Conservation (phyloP, 2,329 filamentous ascomycete genomes). For the Fusarium fujikuroi region DNA sequence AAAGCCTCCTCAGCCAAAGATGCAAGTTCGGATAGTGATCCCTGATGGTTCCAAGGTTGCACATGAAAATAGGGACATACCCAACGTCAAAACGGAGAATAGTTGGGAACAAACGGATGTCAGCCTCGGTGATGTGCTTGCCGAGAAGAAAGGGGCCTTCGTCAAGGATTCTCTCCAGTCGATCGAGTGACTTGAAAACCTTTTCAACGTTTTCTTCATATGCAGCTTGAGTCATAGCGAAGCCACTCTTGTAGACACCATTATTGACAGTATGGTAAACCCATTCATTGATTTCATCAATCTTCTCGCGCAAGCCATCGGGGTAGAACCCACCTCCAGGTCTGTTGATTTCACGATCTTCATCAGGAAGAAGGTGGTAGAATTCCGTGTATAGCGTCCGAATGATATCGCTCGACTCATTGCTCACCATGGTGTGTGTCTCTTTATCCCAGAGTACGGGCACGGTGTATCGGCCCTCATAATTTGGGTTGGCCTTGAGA, state of each 20-base stretch:
- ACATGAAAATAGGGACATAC: constrained; percentile 74
- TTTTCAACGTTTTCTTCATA: constrained; percentile 70
- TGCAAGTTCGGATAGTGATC: constrained; percentile 74
- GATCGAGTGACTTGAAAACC: constrained; percentile 73
- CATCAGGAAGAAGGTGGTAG: constrained; percentile 66
- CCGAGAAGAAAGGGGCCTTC: constrained; percentile 71
- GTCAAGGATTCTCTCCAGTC: constrained; percentile 67
- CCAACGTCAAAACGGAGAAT: constrained; percentile 75
- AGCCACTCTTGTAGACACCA: constrained; percentile 67
- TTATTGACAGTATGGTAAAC: constrained; percentile 67
- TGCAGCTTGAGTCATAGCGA: constrained; percentile 69
- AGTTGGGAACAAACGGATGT: constrained; percentile 74
- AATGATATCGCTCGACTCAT: constrained; percentile 86
- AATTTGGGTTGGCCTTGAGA: constrained; percentile 73
- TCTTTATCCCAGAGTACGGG: constrained; percentile 78
- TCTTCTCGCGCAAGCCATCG: constrained; percentile 60
- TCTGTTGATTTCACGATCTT: constrained; percentile 62
- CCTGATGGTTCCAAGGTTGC: constrained; percentile 71
- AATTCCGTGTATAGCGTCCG: constrained; percentile 83
- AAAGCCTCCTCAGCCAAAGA: constrained; percentile 74
- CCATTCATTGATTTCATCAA: constrained; percentile 75
- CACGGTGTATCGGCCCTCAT: constrained; percentile 77
- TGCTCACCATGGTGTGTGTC: constrained; percentile 78
- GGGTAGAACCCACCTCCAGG: constrained; percentile 69
- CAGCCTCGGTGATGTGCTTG: constrained; percentile 72